Conservation (phyloP, 768 basidiomycete species). For the Antrodiella citrinella region DNA sequence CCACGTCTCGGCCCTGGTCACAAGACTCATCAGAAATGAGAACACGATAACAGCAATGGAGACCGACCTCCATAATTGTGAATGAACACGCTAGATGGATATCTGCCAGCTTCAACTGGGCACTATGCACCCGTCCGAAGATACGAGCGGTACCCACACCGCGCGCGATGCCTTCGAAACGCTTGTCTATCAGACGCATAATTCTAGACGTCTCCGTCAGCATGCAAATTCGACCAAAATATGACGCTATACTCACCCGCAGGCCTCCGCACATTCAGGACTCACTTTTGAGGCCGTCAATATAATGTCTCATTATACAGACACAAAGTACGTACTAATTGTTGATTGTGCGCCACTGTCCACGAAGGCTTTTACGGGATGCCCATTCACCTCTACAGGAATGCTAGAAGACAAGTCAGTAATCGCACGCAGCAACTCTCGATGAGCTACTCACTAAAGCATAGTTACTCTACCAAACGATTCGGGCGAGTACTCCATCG, state of each 20-base stretch:
- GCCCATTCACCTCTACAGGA: conserved; percentile 85
- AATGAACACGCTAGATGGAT: conserved; percentile 84
- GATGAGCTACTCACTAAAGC: conserved; percentile 72
- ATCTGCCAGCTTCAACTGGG: conserved; percentile 83
- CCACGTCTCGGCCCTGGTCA: conserved; percentile 76
- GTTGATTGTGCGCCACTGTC: conserved; percentile 97
- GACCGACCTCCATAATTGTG: conserved; percentile 82
- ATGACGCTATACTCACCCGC: no score
- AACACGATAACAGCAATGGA: conserved; percentile 6
- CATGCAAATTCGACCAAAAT: no score
- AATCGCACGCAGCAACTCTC: neutral
- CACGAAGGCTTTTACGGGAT: conserved; percentile 91
- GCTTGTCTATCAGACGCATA: conserved; percentile 86
- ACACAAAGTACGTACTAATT: conserved; percentile 59
- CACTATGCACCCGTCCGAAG: conserved; percentile 88
- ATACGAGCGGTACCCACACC: conserved; percentile 96
- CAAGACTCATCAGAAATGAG: neutral
- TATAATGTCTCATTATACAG: no score
- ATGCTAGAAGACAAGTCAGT: conserved; percentile 41
- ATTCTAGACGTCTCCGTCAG: conserved; percentile 38
- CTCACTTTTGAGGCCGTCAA: neutral
- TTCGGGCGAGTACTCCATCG: conserved; percentile 89
- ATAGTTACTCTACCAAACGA: conserved; percentile 91
- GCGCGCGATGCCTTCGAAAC: conserved; percentile 82
- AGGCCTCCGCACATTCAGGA: neutral